These are phyloP conservation scores for Paramyrothecium sp. DNA, from an alignment of 2,329 filamentous ascomycete genomes.

Conservation along the genomic window DNA sequence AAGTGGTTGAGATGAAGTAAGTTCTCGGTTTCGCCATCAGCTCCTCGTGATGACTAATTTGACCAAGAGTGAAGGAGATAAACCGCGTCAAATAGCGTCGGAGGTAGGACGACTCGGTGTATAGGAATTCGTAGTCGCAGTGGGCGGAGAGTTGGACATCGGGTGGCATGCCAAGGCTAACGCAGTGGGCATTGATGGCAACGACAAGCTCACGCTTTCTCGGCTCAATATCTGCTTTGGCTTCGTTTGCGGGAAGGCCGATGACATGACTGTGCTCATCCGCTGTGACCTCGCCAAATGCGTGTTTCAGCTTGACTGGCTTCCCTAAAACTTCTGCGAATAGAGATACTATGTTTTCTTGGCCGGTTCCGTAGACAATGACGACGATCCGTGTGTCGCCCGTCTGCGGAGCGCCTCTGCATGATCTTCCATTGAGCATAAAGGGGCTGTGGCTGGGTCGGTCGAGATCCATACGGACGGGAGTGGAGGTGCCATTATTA, in stretches of 20 bases:
- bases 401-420: constrained; percentile 44
- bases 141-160: constrained; percentile 61
- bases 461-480: constrained; percentile 30
- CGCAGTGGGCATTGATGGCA: constrained; percentile 74
- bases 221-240: constrained; percentile 56
- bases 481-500: constrained; percentile 18
- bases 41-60: constrained; percentile 75
- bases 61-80: constrained; percentile 75
- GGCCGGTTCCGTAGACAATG: constrained; percentile 68
- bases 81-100: constrained; percentile 77
- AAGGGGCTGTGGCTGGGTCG: constrained; percentile 30
- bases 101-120: constrained; percentile 69
- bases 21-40: constrained; percentile 76
- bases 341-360: constrained; percentile 71
- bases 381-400: constrained; percentile 61
- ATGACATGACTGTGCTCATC: constrained; percentile 65
- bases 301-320: constrained; percentile 58
- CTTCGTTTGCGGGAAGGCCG: constrained; percentile 58
- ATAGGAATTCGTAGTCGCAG: constrained; percentile 86
- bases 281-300: constrained; percentile 51
- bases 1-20: constrained; percentile 85
- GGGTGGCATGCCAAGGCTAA: constrained; percentile 68
- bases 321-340: constrained; percentile 81
- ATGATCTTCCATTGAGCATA: constrained; percentile 34
- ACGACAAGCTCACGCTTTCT: constrained; percentile 60